These are phyloP conservation scores for Hymenoscyphus scutula DNA, from an alignment of 2,329 filamentous ascomycete species.

Conservation along the genomic window DNA sequence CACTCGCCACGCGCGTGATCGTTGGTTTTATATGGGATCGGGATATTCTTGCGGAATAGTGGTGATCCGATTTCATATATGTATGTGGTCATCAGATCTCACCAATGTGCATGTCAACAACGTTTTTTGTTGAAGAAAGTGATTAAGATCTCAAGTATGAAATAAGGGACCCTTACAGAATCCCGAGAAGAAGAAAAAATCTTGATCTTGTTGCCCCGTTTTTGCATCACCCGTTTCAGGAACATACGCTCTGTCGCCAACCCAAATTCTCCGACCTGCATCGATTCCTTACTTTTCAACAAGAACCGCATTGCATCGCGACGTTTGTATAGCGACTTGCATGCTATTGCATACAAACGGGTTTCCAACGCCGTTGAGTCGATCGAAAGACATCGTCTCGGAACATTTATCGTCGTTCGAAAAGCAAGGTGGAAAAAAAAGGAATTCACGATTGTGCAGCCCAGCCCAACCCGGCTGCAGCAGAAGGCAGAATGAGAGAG, in stretches of 20 bases:
- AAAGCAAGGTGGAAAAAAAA: background rate
- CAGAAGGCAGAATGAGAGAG: background rate
- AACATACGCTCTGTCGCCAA: background rate
- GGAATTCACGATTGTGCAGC: background rate
- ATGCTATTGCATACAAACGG: conserved; percentile 6
- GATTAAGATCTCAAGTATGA: background rate
- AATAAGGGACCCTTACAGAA: background rate
- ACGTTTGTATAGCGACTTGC: conserved; percentile 7
- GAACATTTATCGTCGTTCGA: background rate
- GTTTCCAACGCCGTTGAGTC: background rate
- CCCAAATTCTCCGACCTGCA: conserved; percentile 2
- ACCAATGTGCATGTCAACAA: too few species aligned
- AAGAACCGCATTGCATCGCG: background rate
- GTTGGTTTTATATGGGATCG: background rate
- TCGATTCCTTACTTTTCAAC: background rate
- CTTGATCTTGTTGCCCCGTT: background rate
- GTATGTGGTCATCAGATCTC: background rate
- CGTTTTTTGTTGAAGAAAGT: background rate
- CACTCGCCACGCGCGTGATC: background rate
- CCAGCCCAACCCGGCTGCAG: background rate
- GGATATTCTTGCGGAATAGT: background rate
- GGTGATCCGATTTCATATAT: background rate
- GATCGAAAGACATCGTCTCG: background rate
- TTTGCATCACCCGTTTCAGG: background rate
- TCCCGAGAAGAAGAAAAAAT: background rate